Evolutionary conservation across 78 protist species (phyloP), one percentile per base, ranked within the genome.

Genomic region (Dictyostelium citrinum): DNA sequence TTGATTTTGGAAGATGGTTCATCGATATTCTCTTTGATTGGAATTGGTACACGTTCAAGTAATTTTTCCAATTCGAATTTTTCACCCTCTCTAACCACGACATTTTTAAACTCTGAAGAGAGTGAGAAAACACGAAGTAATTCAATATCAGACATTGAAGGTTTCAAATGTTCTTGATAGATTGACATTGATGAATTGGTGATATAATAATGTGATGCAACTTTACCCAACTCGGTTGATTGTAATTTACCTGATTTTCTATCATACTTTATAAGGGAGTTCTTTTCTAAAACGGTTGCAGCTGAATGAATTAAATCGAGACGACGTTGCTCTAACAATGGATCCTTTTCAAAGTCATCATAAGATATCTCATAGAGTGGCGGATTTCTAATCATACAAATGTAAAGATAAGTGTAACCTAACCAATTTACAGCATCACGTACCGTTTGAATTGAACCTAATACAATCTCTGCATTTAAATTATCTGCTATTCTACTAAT

Each of bases 391-490:
- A 96, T 90, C 99, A 99, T 98, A 61, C 99, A 97, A 27, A 99
- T 97, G 64, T 68, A 98, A 43, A 99, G 96, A 90, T 99, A 99
- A 9, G 99, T 99, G 81, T 98, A 99, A 2, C 97, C 96, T 9
- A 99, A 98, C 99, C 99, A 99, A 17, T 58, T 37, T 43, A 93
- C 96, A 5, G 98, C 99, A n/a, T 99, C 99, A 20, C 31, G n/a
- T 11, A 84, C 91, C 22, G 5, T 93, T 58, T 75, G 75, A 29
- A 99, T 97, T 24, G 98, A 95, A 7, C 99, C 99, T 1, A 97
- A 68, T 1, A 97, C 99, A n/a, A 99, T 91, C 78, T 99, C 99
- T 7, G 99, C 99, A 81, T 99, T 99, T 37, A 99, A 91, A 31
- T 83, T 91, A 85, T 99, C 99, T 3, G 98, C 79, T 31, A 99